Percentiles rank a stretch among this genome's conserved stretches.
Conservation (phyloP, 805 yeast species). For the Saccharomycopsis guyanensis region DNA sequence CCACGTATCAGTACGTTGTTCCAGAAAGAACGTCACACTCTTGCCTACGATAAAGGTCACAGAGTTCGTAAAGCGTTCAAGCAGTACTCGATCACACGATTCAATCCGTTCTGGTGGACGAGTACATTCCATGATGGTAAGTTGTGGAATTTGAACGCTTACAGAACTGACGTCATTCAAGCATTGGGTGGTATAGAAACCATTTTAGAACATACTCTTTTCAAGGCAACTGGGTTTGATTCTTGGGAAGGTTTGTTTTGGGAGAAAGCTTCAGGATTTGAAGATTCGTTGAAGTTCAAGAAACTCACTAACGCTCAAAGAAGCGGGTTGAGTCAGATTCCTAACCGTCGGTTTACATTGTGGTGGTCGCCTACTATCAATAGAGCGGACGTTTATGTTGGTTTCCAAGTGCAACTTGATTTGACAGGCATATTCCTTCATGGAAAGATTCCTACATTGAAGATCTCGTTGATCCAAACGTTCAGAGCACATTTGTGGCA, state of each 20-base stretch:
- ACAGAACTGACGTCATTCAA: constrained; percentile 92
- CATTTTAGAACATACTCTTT: constrained; percentile 86
- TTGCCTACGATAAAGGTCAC: constrained; percentile 93
- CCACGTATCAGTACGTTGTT: constrained; percentile 93
- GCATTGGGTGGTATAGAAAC: constrained; percentile 97
- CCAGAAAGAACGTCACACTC: constrained; percentile 89
- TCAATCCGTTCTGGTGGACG: constrained; percentile 96
- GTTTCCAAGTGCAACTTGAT: constrained; percentile 92
- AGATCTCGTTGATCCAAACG: constrained; percentile 90
- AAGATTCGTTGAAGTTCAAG: constrained; percentile 89
- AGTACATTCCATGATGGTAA: constrained; percentile 90
- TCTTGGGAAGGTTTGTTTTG: constrained; percentile 98
- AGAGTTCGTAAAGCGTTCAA: constrained; percentile 74
- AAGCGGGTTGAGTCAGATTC: constrained; percentile 94
- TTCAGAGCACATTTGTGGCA: constrained; percentile 99
- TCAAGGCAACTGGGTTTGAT: constrained; percentile 95
- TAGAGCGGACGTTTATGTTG: constrained; percentile 96
- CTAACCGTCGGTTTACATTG: constrained; percentile 90
- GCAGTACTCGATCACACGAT: constrained; percentile 61
- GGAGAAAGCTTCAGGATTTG: constrained; percentile 97
- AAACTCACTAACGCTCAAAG: constrained; percentile 96
- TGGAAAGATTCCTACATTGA: constrained; percentile 95
- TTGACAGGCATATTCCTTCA: constrained; percentile 94
- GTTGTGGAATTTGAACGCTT: constrained; percentile 87
- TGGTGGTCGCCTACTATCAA: constrained; percentile 99